Base-by-base conservation (phyloP, 805 yeast species). In the Candida ponderosae region DNA sequence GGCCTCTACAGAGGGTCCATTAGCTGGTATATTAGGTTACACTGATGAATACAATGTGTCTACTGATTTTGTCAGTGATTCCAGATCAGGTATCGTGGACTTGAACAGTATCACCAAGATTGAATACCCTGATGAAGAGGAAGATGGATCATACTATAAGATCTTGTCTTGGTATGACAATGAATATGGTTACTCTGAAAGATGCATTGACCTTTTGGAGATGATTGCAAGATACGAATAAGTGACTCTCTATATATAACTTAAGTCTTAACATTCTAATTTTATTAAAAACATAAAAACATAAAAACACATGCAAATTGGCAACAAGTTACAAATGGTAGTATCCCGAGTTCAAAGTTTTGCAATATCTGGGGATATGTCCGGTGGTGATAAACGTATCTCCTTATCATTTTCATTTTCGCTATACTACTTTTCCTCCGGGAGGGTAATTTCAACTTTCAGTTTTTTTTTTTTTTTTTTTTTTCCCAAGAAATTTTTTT, bases 121-220 rank as follows among this genome's bases (percentile, higher is more conserved):
- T 78, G 28, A 24, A 4, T 24, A 24, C n/a, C 28, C 28, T 11
- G 28, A 24, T 6, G 28, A 24, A 13, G 6, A 24, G 11, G 28
- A 24, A 2, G 6, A 24, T 13, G 28, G 28, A 13, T 24, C 28
- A 8, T 24, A 24, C 69, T 81, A 76, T 59, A 78, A 78, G 67
- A 71, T 78, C 66, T 67, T 78, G 57, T 64, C 83, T 43, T 78
- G 83, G 84, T 78, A 77, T 70, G 85, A 78, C 64, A 78, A 78
- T 66, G 85, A 78, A 68, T 77, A 60, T 68, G 84, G 84, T 66
- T 78, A 78, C 76, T 75, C 81, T 53, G 73, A 80, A 70, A 76
- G 85, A 74, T 83, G 78, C 50, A 81, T 77, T 53, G 85, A 78
- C 65, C 72, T 78, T 62, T 72, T 77, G 55, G 70, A 74, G 64